Evolutionary conservation across 1,284 basidiomycete genomes (phyloP).

Genomic region (Vanrija pseudolonga): DNA sequence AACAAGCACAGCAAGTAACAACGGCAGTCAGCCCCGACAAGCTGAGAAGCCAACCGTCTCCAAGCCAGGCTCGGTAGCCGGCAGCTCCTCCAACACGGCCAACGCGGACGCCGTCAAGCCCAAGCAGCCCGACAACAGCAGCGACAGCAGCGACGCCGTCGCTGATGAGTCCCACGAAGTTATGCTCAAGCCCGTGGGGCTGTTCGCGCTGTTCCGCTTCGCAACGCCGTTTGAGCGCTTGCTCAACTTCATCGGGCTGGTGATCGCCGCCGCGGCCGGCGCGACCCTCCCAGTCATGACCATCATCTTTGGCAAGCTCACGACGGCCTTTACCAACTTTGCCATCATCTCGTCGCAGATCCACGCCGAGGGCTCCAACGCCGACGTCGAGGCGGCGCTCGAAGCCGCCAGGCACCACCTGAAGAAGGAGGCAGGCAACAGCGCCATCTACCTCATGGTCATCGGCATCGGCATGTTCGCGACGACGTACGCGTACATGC

Average conservation of each 20-base stretch:
- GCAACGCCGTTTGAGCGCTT: conserved; percentile 30
- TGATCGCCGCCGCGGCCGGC: conserved; percentile 41
- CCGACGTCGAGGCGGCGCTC: conserved; percentile 4
- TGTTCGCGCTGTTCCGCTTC: conserved; percentile 41
- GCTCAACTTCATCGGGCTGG: conserved; percentile 38
- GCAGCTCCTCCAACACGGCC: too few species aligned
- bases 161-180: not conserved
- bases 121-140: too few species aligned
- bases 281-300: conserved; percentile 47
- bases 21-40: too few species aligned
- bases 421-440: conserved; percentile 31
- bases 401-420: conserved; percentile 25
- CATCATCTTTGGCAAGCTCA: conserved; percentile 47
- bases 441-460: conserved; percentile 41
- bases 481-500: conserved; percentile 66
- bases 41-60: too few species aligned
- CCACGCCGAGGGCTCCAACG: not conserved
- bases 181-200: conserved; percentile 26
- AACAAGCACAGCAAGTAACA: too few species aligned
- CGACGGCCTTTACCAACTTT: conserved; percentile 43
- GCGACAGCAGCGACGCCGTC: not conserved
- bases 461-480: conserved; percentile 54
- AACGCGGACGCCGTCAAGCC: too few species aligned
- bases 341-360: conserved; percentile 18
- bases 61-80: too few species aligned